These are phyloP conservation scores for Mycena epipterygia DNA, from an alignment of 768 basidiomycete genomes.

Conservation along the genomic window DNA sequence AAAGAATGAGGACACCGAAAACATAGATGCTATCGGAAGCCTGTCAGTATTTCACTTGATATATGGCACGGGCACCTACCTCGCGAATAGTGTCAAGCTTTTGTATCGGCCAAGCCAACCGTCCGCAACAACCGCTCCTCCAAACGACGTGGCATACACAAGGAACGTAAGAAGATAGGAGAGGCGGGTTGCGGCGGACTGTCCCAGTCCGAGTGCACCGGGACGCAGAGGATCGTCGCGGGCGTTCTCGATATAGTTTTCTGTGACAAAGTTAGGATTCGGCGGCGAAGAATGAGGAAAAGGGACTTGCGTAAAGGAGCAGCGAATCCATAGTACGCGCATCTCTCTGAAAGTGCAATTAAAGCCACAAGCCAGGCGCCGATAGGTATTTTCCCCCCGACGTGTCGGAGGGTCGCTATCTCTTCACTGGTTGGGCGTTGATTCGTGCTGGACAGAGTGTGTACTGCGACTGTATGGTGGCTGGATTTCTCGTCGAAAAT, in stretches of 20 bases:
- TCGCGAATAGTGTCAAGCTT: conserved; percentile 21
- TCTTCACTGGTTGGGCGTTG: conserved; percentile 16
- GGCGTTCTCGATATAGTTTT: conserved; percentile 27
- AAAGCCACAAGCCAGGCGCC: conserved; percentile 31
- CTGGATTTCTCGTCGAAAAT: neutral
- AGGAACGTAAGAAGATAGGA: conserved; percentile 28
- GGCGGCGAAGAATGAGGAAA: neutral
- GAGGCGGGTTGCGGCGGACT: conserved; percentile 22
- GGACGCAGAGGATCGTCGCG: conserved; percentile 23
- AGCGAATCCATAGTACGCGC: conserved; percentile 23
- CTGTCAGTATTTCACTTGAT: neutral
- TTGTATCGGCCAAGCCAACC: conserved; percentile 31
- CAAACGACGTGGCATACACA: conserved; percentile 25
- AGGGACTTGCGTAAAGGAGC: conserved; percentile 12
- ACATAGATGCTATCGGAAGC: conserved; percentile 10
- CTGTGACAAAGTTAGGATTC: neutral
- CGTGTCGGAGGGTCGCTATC: conserved; percentile 3
- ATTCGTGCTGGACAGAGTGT: neutral
- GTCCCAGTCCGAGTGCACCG: conserved; percentile 26
- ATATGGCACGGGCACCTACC: neutral
- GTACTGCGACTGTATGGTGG: neutral
- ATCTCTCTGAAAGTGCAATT: conserved; percentile 16
- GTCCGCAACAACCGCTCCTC: conserved; percentile 24
- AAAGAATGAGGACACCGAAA: conserved; percentile 11
- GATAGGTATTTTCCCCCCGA: conserved; percentile 11